These are phyloP conservation scores for Aegle marmelos DNA, from an alignment of 345 rosid species.

Conservation along the genomic window DNA sequence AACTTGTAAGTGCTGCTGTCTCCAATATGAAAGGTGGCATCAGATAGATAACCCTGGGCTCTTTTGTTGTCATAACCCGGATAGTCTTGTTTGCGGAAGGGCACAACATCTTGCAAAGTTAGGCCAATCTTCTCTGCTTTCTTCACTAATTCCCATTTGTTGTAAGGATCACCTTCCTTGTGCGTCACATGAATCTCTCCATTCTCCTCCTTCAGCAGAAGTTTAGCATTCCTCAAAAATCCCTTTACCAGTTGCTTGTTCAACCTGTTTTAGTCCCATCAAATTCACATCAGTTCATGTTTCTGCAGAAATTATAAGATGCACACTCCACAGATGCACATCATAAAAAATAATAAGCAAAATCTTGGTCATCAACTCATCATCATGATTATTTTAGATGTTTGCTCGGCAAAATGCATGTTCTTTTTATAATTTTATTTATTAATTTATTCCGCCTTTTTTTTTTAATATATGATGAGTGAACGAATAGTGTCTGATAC, in stretches of 20 bases:
- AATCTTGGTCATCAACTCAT: background rate
- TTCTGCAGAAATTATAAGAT: background rate
- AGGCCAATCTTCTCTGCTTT: slow-evolving; percentile 33
- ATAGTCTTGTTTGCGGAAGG: slow-evolving; percentile 24
- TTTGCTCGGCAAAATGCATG: background rate
- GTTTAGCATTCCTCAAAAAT: slow-evolving; percentile 27
- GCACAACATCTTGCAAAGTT: slow-evolving; percentile 11
- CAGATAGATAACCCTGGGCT: slow-evolving; percentile 24
- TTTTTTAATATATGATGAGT: too few relatives aligned
- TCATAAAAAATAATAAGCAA: background rate
- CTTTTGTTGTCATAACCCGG: slow-evolving; percentile 34
- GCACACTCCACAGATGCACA: background rate
- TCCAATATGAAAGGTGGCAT: slow-evolving; percentile 23
- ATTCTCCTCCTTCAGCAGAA: slow-evolving; percentile 16
- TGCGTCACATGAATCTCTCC: slow-evolving; percentile 39
- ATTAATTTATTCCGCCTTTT: too few relatives aligned
- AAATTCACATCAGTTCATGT: slow-evolving; percentile 5
- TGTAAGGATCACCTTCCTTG: slow-evolving; percentile 32
- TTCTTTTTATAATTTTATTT: too few relatives aligned
- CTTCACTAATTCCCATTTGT: slow-evolving; percentile 33
- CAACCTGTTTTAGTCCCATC: slow-evolving; percentile 20
- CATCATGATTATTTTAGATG: background rate
- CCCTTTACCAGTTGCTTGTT: slow-evolving; percentile 35
- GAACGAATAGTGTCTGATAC: background rate
- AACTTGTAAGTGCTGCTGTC: slow-evolving; percentile 32